Conservation (phyloP, 768 basidiomycete genomes). For the Pholiota molesta region DNA sequence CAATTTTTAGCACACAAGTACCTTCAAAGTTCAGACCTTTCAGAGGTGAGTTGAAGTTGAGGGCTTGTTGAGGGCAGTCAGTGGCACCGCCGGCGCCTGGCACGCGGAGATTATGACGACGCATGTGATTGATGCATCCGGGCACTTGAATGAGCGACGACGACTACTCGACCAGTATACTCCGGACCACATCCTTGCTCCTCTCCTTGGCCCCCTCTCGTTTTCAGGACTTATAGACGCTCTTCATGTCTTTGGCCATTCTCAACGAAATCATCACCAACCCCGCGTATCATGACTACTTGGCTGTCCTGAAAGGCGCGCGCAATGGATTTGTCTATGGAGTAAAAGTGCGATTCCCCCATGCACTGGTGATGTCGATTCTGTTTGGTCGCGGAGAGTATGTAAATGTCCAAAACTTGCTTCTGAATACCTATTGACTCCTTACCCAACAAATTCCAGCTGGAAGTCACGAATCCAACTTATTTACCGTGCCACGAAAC, state of each 20-base stretch:
- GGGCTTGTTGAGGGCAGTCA: too few species aligned
- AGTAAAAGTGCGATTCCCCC: constrained; percentile 91
- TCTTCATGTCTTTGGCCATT: constrained; percentile 31
- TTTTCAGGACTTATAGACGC: constrained; percentile 7
- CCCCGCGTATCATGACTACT: constrained; percentile 86
- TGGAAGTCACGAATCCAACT: constrained; percentile 66
- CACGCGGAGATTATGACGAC: neutral
- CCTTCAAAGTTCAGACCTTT: neutral
- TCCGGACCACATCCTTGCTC: constrained; percentile 17
- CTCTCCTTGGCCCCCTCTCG: constrained; percentile 5
- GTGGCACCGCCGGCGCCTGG: too few species aligned
- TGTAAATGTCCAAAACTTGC: constrained; percentile 35
- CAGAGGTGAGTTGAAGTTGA: neutral
- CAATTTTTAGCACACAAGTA: too few species aligned
- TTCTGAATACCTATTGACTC: constrained; percentile 14
- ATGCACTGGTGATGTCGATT: constrained; percentile 95
- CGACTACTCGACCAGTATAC: constrained; percentile 4
- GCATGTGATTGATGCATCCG: constrained; percentile 22
- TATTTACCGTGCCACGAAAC: constrained; percentile 85
- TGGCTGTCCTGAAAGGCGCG: constrained; percentile 93
- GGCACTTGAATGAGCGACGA: neutral
- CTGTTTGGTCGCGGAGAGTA: constrained; percentile 92
- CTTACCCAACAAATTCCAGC: constrained; percentile 41
- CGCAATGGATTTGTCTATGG: constrained; percentile 91
- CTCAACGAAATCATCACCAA: constrained; percentile 56